Evolutionary conservation across 1,284 basidiomycete species (phyloP), one percentile per base, ranked within the genome.

Genomic region (Ustilago tritici): DNA sequence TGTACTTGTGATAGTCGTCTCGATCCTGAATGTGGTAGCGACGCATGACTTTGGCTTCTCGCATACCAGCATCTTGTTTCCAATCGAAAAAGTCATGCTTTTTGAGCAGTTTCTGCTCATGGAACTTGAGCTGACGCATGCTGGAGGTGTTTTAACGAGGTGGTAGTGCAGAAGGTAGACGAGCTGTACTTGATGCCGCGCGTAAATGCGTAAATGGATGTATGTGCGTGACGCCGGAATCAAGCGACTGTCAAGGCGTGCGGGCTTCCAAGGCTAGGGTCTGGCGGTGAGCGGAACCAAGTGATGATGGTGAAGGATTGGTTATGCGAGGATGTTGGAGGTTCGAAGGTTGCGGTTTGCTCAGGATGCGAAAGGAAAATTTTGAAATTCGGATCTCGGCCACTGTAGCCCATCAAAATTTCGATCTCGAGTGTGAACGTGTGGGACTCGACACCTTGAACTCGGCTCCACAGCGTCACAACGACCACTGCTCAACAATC

Each of bases 1-100:
- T 99, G 89, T 99, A 94, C 91, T 95, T 95, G 90, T 95, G 93
- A 87, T 99, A 98, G 88, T 99, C 95, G 74, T 98, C 95, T 23
- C 87, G 79, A 56, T 71, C 69, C 90, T 85, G 84, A 35, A 86
- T 76, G 88, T 99, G 96, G 87, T 98, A 99, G 70, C 95, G 89
- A 52, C 96, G 91, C 92, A 99, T 93, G 65, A 99, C 93, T 87
- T 93, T 95, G 87, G 95, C 91, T 89, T 99, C 96, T 57, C 96
- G 91, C 55, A 93, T 88, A 84, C 92, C 93, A 10, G 93, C 91
- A 91, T 98, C 95, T 87, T 95, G 92, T 88, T 95, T 98, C 96
- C 97, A 99, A 93, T 98, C 87, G 47, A 87, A 65, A 55, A 87
- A 88, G 74, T 87, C 85, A 78, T 85, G 84, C 70, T 85, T 85